Conservation (phyloP, 2,329 filamentous ascomycete species). For the Aspergillus piperis region DNA sequence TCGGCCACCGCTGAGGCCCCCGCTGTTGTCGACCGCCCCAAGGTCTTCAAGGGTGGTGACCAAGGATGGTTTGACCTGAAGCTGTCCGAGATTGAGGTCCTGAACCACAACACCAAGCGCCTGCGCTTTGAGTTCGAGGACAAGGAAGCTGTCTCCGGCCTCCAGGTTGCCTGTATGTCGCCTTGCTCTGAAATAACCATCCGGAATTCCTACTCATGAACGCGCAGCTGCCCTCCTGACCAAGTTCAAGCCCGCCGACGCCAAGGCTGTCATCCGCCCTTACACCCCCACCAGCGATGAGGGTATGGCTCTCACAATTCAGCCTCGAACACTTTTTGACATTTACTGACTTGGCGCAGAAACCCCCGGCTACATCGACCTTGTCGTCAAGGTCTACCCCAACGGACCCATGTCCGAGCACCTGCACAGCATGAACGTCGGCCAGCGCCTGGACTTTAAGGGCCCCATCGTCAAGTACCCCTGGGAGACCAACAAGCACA, state of each 20-base stretch:
- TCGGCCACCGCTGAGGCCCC: slow-evolving; percentile 28
- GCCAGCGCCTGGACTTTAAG: slow-evolving; percentile 86
- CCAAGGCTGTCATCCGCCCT: slow-evolving; percentile 83
- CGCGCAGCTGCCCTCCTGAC: slow-evolving; percentile 74
- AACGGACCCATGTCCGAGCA: slow-evolving; percentile 89
- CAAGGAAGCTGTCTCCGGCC: slow-evolving; percentile 77
- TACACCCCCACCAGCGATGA: slow-evolving; percentile 93
- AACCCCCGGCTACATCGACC: slow-evolving; percentile 76
- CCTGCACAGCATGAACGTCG: slow-evolving; percentile 77
- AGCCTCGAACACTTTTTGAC: not conserved
- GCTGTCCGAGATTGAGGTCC: slow-evolving; percentile 72
- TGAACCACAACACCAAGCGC: slow-evolving; percentile 96
- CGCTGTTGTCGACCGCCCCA: slow-evolving; percentile 40
- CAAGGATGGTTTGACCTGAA: slow-evolving; percentile 85
- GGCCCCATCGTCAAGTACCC: slow-evolving; percentile 92
- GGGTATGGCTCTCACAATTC: slow-evolving; percentile 49
- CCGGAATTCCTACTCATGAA: slow-evolving; percentile 9
- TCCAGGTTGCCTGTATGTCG: slow-evolving; percentile 70
- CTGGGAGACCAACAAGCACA: slow-evolving; percentile 89
- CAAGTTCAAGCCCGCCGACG: slow-evolving; percentile 82
- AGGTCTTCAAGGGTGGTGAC: slow-evolving; percentile 76
- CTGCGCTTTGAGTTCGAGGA: slow-evolving; percentile 86
- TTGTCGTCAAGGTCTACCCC: slow-evolving; percentile 90
- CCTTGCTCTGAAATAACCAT: not conserved
- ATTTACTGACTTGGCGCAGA: slow-evolving; percentile 50